These are phyloP conservation scores for Dovyalis caffra DNA, from an alignment of 345 rosid species.

Conservation along the genomic window DNA sequence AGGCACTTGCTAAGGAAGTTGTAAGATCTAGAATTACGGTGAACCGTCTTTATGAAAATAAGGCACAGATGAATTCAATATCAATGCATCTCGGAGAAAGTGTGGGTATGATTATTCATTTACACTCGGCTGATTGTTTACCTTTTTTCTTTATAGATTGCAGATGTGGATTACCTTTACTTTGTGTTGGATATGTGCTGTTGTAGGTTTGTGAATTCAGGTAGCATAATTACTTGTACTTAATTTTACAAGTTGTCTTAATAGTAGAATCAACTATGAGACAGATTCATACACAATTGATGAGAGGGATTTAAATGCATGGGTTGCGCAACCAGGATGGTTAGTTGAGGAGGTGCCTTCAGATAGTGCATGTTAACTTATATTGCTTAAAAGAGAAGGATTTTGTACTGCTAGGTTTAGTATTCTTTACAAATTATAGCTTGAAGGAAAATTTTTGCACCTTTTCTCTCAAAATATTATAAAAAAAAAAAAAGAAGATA, in stretches of 20 bases:
- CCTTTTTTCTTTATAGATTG: neutral
- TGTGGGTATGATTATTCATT: conserved; percentile 55
- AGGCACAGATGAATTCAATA: conserved; percentile 91
- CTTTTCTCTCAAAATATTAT: neutral
- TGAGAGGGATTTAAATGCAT: neutral
- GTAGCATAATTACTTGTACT: neutral
- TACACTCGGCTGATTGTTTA: conserved; percentile 5
- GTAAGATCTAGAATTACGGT: conserved; percentile 78
- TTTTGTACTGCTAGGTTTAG: neutral
- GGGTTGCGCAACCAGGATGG: neutral
- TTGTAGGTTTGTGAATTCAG: neutral
- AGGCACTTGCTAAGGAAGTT: conserved; percentile 89
- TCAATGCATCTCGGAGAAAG: conserved; percentile 98
- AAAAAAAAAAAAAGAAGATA: no score
- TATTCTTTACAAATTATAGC: neutral
- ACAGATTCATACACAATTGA: neutral
- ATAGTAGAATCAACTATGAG: neutral
- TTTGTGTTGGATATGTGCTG: neutral
- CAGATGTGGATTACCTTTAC: neutral
- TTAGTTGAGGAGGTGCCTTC: neutral
- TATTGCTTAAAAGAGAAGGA: neutral
- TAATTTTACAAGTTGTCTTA: neutral
- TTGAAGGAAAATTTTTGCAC: neutral
- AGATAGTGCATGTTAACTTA: neutral
- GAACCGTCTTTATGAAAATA: conserved; percentile 79